Percentiles rank a stretch among this genome's conserved stretches.
Conservation (phyloP, 768 basidiomycete species). For the Trametes meyenii region DNA sequence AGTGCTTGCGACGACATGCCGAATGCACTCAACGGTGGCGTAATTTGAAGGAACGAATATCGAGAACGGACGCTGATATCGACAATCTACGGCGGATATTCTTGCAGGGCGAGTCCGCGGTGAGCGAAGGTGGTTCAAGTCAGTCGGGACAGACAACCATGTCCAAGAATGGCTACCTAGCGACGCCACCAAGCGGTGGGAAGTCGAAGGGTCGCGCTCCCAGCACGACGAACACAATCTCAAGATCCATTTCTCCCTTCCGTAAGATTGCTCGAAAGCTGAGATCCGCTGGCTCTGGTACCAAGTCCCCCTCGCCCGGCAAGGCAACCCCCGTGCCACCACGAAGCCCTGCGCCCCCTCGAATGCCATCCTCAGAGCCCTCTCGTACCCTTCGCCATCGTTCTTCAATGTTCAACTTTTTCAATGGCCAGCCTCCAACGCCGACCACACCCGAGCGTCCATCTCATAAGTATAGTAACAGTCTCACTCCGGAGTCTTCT, state of each 20-base stretch:
- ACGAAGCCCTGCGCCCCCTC: constrained; percentile 41
- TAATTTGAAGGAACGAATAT: constrained; percentile 76
- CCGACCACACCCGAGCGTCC: constrained; percentile 60
- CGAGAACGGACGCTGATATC: constrained; percentile 83
- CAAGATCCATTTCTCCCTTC: constrained; percentile 79
- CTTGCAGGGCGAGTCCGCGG: constrained; percentile 43
- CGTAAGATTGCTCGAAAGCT: constrained; percentile 76
- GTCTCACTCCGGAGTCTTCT: constrained; percentile 71
- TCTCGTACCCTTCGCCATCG: constrained; percentile 54
- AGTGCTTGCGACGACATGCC: constrained; percentile 85
- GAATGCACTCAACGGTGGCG: constrained; percentile 90
- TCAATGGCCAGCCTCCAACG: constrained; percentile 42
- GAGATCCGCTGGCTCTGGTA: constrained; percentile 46
- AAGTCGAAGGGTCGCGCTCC: constrained; percentile 41
- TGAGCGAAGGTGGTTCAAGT: constrained; percentile 73
- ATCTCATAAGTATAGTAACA: constrained; percentile 69
- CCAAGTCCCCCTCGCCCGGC: constrained; percentile 34
- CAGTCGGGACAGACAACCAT: constrained; percentile 52
- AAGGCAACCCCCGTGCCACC: constrained; percentile 43
- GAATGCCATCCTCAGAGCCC: constrained; percentile 60
- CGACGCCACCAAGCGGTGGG: constrained; percentile 60
- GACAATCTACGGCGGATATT: constrained; percentile 65
- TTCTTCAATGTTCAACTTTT: constrained; percentile 62
- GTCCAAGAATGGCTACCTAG: constrained; percentile 61
- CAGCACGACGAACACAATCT: constrained; percentile 56